Percentiles rank a stretch among this genome's conserved stretches.
phyloP scores from a whole-genome alignment of 2,329 filamentous ascomycete species.

The Nemania serpens region DNA sequence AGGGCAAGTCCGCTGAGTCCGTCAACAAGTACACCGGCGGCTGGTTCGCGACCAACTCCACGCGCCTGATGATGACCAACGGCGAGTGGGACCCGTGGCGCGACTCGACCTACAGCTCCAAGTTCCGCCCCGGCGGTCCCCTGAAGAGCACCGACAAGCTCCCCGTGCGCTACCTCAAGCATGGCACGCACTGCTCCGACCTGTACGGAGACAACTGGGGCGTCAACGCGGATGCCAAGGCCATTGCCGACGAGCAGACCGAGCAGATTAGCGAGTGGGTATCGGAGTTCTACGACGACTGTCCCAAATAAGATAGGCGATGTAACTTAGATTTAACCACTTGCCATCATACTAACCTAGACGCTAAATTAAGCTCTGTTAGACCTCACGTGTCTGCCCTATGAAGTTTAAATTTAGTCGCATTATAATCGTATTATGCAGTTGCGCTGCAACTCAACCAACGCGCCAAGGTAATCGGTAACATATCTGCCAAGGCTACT shows the following conservation, averaged over 20 bases:
- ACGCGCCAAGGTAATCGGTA: no score
- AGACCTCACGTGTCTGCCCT: not conserved
- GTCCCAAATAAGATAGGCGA: conserved; percentile 26
- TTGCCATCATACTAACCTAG: not conserved
- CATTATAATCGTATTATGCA: no score
- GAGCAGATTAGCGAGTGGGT: conserved; percentile 60
- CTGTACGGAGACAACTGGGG: conserved; percentile 51
- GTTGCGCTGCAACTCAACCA: no score
- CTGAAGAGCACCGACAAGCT: conserved; percentile 41
- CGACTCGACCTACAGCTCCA: conserved; percentile 45
- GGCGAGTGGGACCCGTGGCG: conserved; percentile 49
- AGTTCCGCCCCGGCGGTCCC: conserved; percentile 46
- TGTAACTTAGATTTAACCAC: not conserved
- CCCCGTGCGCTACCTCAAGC: conserved; percentile 43
- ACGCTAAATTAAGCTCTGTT: not conserved
- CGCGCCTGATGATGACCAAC: conserved; percentile 47
- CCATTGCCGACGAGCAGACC: conserved; percentile 56
- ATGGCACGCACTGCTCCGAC: conserved; percentile 48
- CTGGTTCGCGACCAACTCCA: conserved; percentile 48
- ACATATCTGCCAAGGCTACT: not conserved
- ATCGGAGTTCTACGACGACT: conserved; percentile 49
- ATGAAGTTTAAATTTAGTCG: no score
- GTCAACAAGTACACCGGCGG: conserved; percentile 48
- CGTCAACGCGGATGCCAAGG: conserved; percentile 54
- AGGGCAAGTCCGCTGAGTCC: conserved; percentile 40